Evolutionary conservation across 148 eudicot species (phyloP).

Genomic region (Chenopodium album): DNA sequence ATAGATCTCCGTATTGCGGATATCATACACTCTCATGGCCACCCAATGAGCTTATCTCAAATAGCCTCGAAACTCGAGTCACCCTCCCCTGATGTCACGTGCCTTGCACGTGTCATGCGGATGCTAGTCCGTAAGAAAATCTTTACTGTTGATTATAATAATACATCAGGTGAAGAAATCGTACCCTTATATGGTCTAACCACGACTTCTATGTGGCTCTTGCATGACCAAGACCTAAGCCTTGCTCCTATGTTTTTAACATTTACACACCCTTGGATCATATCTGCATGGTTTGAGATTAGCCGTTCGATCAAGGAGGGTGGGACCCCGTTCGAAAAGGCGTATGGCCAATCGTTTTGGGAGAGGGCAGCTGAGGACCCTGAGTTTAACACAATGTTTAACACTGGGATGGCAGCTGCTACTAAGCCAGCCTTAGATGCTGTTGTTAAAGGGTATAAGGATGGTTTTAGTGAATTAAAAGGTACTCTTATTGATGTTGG

Average conservation of each 20-base stretch:
- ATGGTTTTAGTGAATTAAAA: not conserved
- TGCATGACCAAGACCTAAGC: slow-evolving; percentile 2
- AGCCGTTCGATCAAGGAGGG: slow-evolving; percentile 1
- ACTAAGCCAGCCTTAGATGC: slow-evolving; percentile 6
- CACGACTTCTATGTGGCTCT: not conserved
- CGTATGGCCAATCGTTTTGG: slow-evolving; percentile 2
- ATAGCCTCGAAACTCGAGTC: not conserved
- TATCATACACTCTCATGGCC: slow-evolving; percentile 7
- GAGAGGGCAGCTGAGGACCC: not conserved
- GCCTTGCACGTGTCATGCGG: slow-evolving; percentile 7
- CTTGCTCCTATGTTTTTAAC: slow-evolving; percentile 7
- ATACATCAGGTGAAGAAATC: no score
- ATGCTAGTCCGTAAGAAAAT: not conserved
- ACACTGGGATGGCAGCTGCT: not conserved
- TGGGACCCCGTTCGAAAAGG: not conserved
- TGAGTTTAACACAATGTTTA: not conserved
- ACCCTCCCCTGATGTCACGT: not conserved
- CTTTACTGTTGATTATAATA: not conserved
- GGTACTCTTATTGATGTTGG: slow-evolving; percentile 16
- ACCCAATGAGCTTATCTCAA: not conserved
- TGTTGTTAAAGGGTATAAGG: not conserved
- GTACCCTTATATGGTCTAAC: slow-evolving; percentile 1
- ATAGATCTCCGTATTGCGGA: not conserved
- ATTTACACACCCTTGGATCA: not conserved
- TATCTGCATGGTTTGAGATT: not conserved